phyloP scores from a whole-genome alignment of 164 flowering plant genomes.

The Vitis labrusca region DNA sequence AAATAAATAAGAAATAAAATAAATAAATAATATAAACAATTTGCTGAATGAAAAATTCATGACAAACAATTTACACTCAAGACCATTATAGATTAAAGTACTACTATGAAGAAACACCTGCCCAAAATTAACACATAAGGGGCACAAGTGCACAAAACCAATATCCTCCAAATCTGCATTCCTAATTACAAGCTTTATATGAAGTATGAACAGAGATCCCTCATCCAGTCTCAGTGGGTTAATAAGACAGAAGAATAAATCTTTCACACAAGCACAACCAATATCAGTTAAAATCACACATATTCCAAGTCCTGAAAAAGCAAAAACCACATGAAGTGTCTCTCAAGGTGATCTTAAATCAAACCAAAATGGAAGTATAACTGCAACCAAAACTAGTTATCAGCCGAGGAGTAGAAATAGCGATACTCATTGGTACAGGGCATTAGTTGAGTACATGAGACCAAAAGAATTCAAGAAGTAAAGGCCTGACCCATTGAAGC shows the following conservation, averaged over 20 bases:
- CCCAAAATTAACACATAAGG: too few species aligned
- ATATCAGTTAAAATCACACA: too few species aligned
- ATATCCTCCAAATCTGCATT: too few species aligned
- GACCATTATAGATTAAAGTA: too few species aligned
- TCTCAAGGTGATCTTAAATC: too few species aligned
- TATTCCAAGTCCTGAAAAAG: neutral
- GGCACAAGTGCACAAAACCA: too few species aligned
- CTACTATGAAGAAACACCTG: too few species aligned
- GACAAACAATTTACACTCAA: neutral
- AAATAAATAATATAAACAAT: neutral
- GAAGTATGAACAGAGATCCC: slow-evolving; percentile 1
- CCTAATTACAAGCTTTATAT: neutral
- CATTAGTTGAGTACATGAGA: neutral
- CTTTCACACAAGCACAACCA: neutral
- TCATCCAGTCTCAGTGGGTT: neutral
- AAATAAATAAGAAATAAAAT: neutral
- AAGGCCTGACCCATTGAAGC: neutral
- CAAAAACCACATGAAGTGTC: too few species aligned
- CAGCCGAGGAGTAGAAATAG: neutral
- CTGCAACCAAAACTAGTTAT: neutral
- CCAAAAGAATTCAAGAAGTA: neutral
- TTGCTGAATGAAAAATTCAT: neutral
- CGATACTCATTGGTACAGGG: neutral
- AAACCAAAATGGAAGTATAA: too few species aligned
- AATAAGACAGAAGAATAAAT: neutral